Conservation (phyloP, 208 protist species). For the Crithidia bombi region DNA sequence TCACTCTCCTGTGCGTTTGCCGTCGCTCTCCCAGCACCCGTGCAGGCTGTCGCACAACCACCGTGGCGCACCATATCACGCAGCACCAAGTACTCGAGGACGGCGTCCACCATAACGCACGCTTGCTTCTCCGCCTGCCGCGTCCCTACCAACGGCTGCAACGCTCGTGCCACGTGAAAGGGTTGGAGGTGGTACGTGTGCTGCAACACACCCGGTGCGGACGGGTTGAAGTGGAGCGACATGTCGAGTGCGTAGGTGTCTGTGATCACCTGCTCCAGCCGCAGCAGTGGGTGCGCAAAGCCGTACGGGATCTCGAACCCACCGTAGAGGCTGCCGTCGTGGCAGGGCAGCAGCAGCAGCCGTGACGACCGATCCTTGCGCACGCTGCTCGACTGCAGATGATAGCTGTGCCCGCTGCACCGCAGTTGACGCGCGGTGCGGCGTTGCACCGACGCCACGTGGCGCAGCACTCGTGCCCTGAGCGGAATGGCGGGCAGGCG, state of each 20-base stretch:
- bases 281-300: slow-evolving; percentile 57
- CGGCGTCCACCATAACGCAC: slow-evolving; percentile 51
- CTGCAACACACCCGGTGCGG: slow-evolving; percentile 10
- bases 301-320: slow-evolving; percentile 59
- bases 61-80: slow-evolving; percentile 9
- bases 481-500: slow-evolving; percentile 34
- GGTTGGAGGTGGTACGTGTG: slow-evolving; percentile 42
- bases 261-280: slow-evolving; percentile 62
- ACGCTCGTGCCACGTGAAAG: slow-evolving; percentile 21
- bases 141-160: slow-evolving; percentile 35
- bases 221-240: slow-evolving; percentile 26
- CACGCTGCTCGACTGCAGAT: slow-evolving; percentile 39
- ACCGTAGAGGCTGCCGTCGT: slow-evolving; percentile 65
- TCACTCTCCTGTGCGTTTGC: slow-evolving; percentile 1
- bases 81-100: slow-evolving; percentile 52
- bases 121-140: slow-evolving; percentile 51
- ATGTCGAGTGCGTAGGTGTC: slow-evolving; percentile 49
- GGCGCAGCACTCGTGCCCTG: slow-evolving; percentile 24
- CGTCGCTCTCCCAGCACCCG: background rate
- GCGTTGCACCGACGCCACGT: slow-evolving; percentile 22
- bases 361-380: slow-evolving; percentile 31
- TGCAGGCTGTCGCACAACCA: background rate
- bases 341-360: slow-evolving; percentile 53
- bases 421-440: slow-evolving; percentile 29
- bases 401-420: slow-evolving; percentile 35